A percentile compares a stretch with the other conserved stretches of the same genome.
phyloP scores from a whole-genome alignment of 1,139 yeast genomes.

The Pneumocystis canis region DNA sequence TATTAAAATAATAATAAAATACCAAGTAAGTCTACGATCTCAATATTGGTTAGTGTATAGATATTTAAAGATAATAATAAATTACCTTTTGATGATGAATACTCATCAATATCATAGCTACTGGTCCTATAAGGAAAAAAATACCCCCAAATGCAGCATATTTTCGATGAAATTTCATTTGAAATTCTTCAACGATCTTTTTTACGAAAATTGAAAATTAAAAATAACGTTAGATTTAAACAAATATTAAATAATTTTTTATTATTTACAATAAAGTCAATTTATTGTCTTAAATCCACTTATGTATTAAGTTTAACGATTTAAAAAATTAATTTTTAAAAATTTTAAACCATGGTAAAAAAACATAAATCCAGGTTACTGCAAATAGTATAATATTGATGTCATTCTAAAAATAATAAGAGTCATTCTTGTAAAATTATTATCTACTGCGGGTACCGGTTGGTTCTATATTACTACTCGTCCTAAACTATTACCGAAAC shows the following conservation, averaged over 20 bases:
- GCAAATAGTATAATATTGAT: not conserved
- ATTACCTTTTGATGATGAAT: not conserved
- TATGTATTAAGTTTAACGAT: not conserved
- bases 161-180: not conserved
- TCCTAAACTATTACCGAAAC: constrained; percentile 11
- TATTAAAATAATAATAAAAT: not conserved
- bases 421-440: constrained; percentile 8
- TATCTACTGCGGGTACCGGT: constrained; percentile 14
- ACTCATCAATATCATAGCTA: not conserved
- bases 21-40: constrained; percentile 1
- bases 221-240: not conserved
- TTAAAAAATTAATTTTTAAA: not conserved
- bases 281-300: not conserved
- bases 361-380: not conserved
- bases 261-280: not conserved
- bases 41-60: not conserved
- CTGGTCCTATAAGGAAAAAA: not conserved
- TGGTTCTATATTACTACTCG: constrained; percentile 10
- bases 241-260: not conserved
- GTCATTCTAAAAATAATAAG: constrained; percentile 4
- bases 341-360: not conserved
- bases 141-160: not conserved
- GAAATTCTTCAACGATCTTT: not conserved
- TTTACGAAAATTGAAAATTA: not conserved
- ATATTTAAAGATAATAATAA: not conserved